These are phyloP conservation scores for Talaromyces trachyspermus DNA, from an alignment of 495 filamentous ascomycete species.

Conservation along the genomic window DNA sequence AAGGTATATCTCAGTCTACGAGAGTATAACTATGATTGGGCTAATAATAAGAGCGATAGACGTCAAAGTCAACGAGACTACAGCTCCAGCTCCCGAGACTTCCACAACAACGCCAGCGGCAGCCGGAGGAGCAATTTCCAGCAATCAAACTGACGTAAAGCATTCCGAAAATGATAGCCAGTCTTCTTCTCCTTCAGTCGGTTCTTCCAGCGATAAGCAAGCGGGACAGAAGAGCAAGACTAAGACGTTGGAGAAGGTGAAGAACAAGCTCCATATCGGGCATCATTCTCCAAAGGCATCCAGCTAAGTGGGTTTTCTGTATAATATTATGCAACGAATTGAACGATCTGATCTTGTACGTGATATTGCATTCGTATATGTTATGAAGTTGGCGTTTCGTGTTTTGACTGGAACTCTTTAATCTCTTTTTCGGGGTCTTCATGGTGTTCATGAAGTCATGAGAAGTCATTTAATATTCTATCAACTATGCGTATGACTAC, in stretches of 20 bases:
- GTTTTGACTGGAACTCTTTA: too few relatives aligned
- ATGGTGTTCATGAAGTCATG: too few relatives aligned
- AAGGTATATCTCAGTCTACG: background rate
- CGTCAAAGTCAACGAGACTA: too few relatives aligned
- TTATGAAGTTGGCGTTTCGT: background rate
- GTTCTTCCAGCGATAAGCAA: conserved; percentile 4
- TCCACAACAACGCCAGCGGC: background rate
- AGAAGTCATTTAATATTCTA: too few relatives aligned
- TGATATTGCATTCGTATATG: too few relatives aligned
- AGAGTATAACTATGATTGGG: too few relatives aligned
- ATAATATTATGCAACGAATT: background rate
- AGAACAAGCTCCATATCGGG: conserved; percentile 27
- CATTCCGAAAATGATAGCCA: background rate
- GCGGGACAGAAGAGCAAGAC: conserved; percentile 11
- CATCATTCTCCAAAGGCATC: conserved; percentile 7
- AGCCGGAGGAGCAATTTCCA: background rate
- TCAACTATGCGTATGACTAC: too few relatives aligned
- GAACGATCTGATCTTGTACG: background rate
- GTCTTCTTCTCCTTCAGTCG: conserved; percentile 1
- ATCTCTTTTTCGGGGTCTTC: too few relatives aligned
- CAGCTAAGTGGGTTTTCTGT: background rate
- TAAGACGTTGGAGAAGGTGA: conserved; percentile 20
- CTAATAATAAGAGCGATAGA: too few relatives aligned
- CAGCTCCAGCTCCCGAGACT: background rate
- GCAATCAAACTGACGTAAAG: background rate